These are phyloP conservation scores for Amaranthus hypochondriacus DNA, from an alignment of 148 eudicot species.

Conservation along the genomic window DNA sequence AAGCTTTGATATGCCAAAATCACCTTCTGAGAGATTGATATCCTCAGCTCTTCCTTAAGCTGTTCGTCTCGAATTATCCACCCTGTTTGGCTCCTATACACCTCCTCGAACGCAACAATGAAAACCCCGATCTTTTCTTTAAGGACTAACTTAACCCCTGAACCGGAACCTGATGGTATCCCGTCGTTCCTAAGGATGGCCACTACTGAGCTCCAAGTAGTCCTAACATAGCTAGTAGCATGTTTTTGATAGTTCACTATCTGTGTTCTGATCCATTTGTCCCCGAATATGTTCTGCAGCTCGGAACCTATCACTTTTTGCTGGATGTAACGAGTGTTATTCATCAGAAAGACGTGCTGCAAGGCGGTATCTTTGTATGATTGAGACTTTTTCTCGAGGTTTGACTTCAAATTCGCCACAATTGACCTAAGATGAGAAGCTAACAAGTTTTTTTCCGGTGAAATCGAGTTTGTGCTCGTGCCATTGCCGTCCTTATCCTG, in stretches of 20 bases:
- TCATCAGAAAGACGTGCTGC: constrained; percentile 64
- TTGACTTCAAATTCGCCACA: constrained; percentile 42
- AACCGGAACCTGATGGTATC: constrained; percentile 30
- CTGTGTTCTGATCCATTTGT: constrained; percentile 54
- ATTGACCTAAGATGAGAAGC: constrained; percentile 41
- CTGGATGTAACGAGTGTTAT: constrained; percentile 69
- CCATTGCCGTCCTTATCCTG: neutral
- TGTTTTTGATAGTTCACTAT: constrained; percentile 43
- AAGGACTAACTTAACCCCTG: constrained; percentile 28
- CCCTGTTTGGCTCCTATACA: constrained; percentile 48
- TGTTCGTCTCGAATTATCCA: constrained; percentile 58
- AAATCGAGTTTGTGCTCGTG: neutral
- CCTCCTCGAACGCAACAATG: constrained; percentile 56
- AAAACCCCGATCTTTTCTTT: constrained; percentile 56
- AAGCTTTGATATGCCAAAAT: constrained; percentile 63
- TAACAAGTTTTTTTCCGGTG: constrained; percentile 21
- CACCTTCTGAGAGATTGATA: constrained; percentile 48
- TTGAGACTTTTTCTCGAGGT: constrained; percentile 47
- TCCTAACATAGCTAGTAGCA: constrained; percentile 53
- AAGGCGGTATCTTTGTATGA: constrained; percentile 54
- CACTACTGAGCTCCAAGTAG: constrained; percentile 59
- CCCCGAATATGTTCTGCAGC: constrained; percentile 38
- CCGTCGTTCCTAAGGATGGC: constrained; percentile 45
- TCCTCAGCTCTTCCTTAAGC: constrained; percentile 57
- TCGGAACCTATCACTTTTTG: constrained; percentile 46